Conservation (phyloP, 2,329 filamentous ascomycete genomes). For the Aureobasidium sp. region DNA sequence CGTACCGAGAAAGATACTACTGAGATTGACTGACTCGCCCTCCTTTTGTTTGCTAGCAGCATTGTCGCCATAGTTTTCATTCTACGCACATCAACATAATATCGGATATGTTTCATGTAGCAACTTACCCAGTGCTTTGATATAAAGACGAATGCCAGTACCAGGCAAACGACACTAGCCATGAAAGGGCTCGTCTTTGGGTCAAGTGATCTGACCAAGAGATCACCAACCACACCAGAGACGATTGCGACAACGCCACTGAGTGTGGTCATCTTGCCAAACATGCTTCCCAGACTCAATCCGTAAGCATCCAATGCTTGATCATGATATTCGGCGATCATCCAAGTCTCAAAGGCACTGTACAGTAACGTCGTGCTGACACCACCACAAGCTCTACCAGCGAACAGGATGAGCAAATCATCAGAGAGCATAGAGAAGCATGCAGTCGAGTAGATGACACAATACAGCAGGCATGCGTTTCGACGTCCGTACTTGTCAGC, state of each 20-base stretch:
- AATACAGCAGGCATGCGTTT: conserved; percentile 48
- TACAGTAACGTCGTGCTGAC: conserved; percentile 50
- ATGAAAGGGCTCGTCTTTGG: conserved; percentile 47
- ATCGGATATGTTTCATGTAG: background rate
- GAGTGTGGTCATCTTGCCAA: conserved; percentile 45
- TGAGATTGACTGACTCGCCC: background rate
- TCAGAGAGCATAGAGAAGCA: conserved; percentile 45
- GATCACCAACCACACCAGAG: conserved; percentile 46
- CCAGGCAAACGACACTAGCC: conserved; percentile 37
- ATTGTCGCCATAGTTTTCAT: conserved; percentile 43
- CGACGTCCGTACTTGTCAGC: conserved; percentile 46
- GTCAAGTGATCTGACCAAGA: conserved; percentile 40
- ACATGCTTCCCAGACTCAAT: conserved; percentile 42
- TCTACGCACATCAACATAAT: conserved; percentile 24
- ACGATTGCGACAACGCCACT: conserved; percentile 50
- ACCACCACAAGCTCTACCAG: conserved; percentile 48
- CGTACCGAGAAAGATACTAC: background rate
- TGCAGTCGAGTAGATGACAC: conserved; percentile 44
- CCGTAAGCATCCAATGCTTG: conserved; percentile 37
- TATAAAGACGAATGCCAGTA: conserved; percentile 40
- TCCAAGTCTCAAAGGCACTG: conserved; percentile 54
- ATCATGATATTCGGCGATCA: conserved; percentile 50
- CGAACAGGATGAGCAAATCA: conserved; percentile 40
- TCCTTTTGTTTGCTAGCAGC: conserved; percentile 4
- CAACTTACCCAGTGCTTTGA: conserved; percentile 41